Conservation (phyloP, 306 rosid genomes). For the Arachis stenosperma region DNA sequence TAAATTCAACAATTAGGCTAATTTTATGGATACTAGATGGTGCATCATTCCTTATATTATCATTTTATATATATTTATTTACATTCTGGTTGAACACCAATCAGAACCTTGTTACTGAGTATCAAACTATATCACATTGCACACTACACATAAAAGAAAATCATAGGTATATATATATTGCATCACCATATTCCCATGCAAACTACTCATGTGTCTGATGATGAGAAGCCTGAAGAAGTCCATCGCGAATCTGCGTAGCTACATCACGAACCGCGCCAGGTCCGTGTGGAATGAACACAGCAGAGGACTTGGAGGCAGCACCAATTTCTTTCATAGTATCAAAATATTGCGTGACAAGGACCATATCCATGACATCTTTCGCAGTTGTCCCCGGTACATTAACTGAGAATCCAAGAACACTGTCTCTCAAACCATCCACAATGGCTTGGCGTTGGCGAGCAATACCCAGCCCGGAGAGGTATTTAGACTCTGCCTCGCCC, state of each 20-base stretch:
- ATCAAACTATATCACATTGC: slow-evolving; percentile 22
- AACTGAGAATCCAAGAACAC: slow-evolving; percentile 84
- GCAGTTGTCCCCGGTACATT: slow-evolving; percentile 93
- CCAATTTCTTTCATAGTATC: slow-evolving; percentile 99
- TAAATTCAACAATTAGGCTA: slow-evolving; percentile 2
- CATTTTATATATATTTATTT: no score
- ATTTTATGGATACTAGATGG: not conserved
- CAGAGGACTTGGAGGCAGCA: slow-evolving; percentile 82
- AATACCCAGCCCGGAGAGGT: slow-evolving; percentile 83
- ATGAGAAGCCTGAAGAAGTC: slow-evolving; percentile 82
- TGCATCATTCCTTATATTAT: no score
- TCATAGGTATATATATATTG: slow-evolving; percentile 3
- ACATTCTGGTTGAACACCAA: no score
- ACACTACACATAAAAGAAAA: slow-evolving; percentile 12
- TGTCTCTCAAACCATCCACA: slow-evolving; percentile 90
- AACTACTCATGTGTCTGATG: slow-evolving; percentile 36
- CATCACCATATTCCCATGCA: slow-evolving; percentile 17
- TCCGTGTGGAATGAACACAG: slow-evolving; percentile 98
- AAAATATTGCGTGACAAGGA: slow-evolving; percentile 91
- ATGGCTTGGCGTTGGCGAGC: slow-evolving; percentile 98
- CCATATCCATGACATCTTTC: slow-evolving; percentile 98
- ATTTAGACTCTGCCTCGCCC: slow-evolving; percentile 96
- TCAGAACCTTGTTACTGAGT: not conserved
- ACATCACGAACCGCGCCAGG: slow-evolving; percentile 95
- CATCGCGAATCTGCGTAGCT: slow-evolving; percentile 86